phyloP scores from a whole-genome alignment of 495 filamentous ascomycete genomes.

The Xylaria venustula region DNA sequence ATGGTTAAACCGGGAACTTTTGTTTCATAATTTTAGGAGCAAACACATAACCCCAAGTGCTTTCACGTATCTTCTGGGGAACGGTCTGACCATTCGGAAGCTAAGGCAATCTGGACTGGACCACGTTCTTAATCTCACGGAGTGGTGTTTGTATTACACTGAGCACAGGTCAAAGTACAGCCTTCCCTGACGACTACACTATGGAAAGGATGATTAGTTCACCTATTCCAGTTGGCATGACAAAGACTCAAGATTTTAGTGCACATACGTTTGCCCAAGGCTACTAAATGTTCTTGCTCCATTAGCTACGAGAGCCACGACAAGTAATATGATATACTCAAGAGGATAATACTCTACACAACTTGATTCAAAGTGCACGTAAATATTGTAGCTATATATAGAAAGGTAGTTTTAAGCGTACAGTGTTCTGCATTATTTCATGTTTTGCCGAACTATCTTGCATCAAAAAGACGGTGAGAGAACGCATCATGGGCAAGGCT shows the following conservation, averaged over 20 bases:
- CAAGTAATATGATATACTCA: too few relatives aligned
- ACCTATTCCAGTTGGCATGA: background rate
- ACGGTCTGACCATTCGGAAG: background rate
- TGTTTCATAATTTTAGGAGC: conserved; percentile 5
- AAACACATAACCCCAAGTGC: background rate
- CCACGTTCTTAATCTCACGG: background rate
- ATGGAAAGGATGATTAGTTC: background rate
- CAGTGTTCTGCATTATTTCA: too few relatives aligned
- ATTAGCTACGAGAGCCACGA: background rate
- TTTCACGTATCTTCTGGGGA: background rate
- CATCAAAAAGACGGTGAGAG: background rate
- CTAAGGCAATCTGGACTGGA: conserved; percentile 5
- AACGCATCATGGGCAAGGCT: background rate
- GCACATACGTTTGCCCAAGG: background rate
- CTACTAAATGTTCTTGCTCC: background rate
- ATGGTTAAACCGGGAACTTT: background rate
- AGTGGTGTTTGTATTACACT: background rate
- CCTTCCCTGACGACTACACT: background rate
- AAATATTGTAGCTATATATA: background rate
- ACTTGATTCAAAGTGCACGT: too few relatives aligned
- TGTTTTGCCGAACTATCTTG: background rate
- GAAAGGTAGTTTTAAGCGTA: background rate
- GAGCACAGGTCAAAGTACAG: background rate
- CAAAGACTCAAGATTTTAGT: background rate
- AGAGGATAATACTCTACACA: too few relatives aligned